Percentiles rank a stretch among this genome's conserved stretches.
Conservation (phyloP, 371 early-diverging fungal genomes). For the Blastocladiella emersonii region DNA sequence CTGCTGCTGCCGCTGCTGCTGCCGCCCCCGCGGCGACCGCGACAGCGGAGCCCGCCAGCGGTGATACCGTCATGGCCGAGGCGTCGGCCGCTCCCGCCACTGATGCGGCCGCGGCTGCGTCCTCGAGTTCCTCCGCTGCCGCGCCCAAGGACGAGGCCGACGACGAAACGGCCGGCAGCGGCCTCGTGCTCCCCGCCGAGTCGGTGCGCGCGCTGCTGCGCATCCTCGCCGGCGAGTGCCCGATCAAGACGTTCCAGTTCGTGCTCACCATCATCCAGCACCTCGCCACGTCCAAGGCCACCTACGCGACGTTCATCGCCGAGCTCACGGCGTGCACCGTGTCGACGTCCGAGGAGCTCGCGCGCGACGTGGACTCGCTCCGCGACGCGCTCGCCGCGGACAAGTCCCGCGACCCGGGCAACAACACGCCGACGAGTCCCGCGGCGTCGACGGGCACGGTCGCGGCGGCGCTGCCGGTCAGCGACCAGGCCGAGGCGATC, state of each 20-base stretch:
- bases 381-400: slow-evolving; percentile 2
- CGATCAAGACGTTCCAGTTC: slow-evolving; percentile 85
- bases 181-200: slow-evolving; percentile 18
- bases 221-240: slow-evolving; percentile 82
- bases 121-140: not conserved
- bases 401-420: not conserved
- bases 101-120: too few species aligned
- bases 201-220: slow-evolving; percentile 63
- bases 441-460: not conserved
- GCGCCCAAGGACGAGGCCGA: slow-evolving; percentile 7
- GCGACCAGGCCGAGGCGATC: not conserved
- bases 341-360: slow-evolving; percentile 45
- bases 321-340: slow-evolving; percentile 36
- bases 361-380: slow-evolving; percentile 50
- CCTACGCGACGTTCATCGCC: slow-evolving; percentile 55
- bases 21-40: not conserved
- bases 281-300: slow-evolving; percentile 54
- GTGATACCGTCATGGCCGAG: too few species aligned
- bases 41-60: too few species aligned
- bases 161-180: slow-evolving; percentile 3
- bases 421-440: not conserved
- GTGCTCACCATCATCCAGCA: slow-evolving; percentile 79
- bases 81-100: too few species aligned
- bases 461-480: not conserved
- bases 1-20: too few species aligned